Base-by-base conservation (phyloP, 164 flowering plant species). In the Hamamelis virginiana region DNA sequence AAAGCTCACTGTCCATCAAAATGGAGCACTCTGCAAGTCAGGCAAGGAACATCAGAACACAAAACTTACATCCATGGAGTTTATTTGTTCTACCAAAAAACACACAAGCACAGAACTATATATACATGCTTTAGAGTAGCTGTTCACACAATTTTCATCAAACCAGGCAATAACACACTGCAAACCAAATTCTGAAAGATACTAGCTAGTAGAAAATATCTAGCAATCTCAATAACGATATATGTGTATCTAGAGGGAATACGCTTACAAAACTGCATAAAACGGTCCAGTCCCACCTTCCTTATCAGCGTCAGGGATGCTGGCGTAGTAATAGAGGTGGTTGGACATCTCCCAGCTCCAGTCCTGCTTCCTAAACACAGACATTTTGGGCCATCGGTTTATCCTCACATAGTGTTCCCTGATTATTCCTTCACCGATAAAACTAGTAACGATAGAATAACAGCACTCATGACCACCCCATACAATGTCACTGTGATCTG, bases 321-420 rank as follows among this genome's bases (percentile, higher is more conserved):
- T 90, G 23, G 80, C 62, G 75, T 91, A 90, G 76, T 73, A 80
- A 67, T 38, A 87, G 60, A 91, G 71, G 56, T 72, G 69, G 68
- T 90, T 91, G 62, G 82, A 79, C 85, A 91, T 75, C 68, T 81
- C 87, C 95, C 97, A 91, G 75, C 96, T 80, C 97, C 96, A 90
- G 75, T 92, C 92, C 26, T 70, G 64, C 57, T 82, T 90, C 75
- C 96, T 82, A 10, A 68, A 66, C 50, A 92, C 83, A 2, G 38
- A 51, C 84, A 92, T 63, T 8, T 44, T 76, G 0, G 90, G 94
- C 92, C 96, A 87, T 48, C 96, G 78, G 80, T 90, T 90, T 53
- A 92, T 88, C 74, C 97, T 76, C 21, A 92, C 94, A 68, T 92
- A 92, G 68, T 90, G 92, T 57, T 81, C 80, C 77, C 96, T 77